Base-by-base conservation (phyloP, 768 basidiomycete genomes). In the Lactarius sanguifluus region DNA sequence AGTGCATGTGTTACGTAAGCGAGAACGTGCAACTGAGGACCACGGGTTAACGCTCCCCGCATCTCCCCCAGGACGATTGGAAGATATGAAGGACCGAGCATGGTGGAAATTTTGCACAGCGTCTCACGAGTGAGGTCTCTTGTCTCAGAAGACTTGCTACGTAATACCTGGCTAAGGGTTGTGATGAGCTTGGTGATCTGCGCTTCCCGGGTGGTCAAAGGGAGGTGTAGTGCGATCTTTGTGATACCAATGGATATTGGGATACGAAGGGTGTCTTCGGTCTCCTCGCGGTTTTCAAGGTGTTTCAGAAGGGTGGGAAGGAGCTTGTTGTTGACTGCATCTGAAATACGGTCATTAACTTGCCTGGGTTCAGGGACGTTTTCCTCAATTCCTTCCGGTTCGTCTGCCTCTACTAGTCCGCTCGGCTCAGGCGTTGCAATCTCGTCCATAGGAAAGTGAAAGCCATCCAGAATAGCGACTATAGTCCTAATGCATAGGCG, bases 91-190 rank as follows among this genome's bases (percentile, higher is more conserved):
- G 91, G 84, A 0, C 94, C 95, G 8, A 95, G 78, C 23, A 81
- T 81, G 15, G 88, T 80, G 1, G 85, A 86, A 56, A 98, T 94
- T 57, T 89, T 90, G 73, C 86, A 88, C 8, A 97, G 77, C 0
- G 94, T 90, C 59, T 94, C 91, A 16, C 94, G 83, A 7, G 88
- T 85, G 43, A 96, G 81, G 71, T 97, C 94, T 65, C 97, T 82
- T 1, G 92, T 94, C 71, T 98, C 95, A 73, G 96, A 94, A 16
- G 94, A 94, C 71, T 86, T 90, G 75, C 94, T 97, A n/a, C 94
- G 90, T 47, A 99, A 81, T 43, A 91, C 88, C 73, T 98, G 96
- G 71, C 90, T 87, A 63, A 98, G 83, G 28, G 90, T 85, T 1
- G 94, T 98, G 66, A 98, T 73, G 15, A 98, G 79, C 32, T 88